These are phyloP conservation scores for Asterochloris sp. DNA, from an alignment of 139 green algal species.

Conservation along the genomic window DNA sequence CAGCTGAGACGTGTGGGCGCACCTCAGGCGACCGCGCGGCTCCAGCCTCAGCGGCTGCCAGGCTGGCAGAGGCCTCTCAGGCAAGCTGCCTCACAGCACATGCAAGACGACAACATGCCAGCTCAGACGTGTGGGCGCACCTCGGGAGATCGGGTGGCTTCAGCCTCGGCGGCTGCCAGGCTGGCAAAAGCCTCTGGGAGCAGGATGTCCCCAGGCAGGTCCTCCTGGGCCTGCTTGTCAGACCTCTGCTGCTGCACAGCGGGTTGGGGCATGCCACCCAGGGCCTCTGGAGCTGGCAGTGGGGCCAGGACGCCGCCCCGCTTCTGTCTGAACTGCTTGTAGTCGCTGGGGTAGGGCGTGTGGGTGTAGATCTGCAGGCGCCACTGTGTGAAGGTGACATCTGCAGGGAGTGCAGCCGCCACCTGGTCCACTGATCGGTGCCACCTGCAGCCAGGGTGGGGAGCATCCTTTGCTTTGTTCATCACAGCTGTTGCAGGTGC, in stretches of 20 bases:
- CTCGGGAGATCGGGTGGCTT: not conserved
- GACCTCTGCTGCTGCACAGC: not conserved
- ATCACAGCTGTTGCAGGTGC: not conserved
- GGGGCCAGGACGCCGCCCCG: not conserved
- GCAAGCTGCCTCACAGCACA: no score
- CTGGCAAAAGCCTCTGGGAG: not conserved
- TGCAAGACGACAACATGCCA: no score
- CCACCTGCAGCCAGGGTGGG: slow-evolving; percentile 11
- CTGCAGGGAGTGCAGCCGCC: not conserved
- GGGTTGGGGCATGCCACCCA: slow-evolving; percentile 10
- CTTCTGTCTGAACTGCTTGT: slow-evolving; percentile 7
- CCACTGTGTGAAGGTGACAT: slow-evolving; percentile 2
- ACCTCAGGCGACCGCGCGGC: no score
- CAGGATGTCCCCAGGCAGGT: not conserved
- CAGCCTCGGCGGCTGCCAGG: not conserved
- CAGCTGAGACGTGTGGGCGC: no score
- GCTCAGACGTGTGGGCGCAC: no score
- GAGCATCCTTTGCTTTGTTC: no score
- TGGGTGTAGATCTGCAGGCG: not conserved
- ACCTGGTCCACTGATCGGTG: slow-evolving; percentile 2
- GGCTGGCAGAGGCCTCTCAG: no score
- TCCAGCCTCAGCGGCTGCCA: no score
- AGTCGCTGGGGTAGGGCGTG: slow-evolving; percentile 18
- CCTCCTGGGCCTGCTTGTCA: not conserved
- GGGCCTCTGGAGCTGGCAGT: not conserved